Conservation (phyloP, 495 filamentous ascomycete species). For the Lepraria neglecta region DNA sequence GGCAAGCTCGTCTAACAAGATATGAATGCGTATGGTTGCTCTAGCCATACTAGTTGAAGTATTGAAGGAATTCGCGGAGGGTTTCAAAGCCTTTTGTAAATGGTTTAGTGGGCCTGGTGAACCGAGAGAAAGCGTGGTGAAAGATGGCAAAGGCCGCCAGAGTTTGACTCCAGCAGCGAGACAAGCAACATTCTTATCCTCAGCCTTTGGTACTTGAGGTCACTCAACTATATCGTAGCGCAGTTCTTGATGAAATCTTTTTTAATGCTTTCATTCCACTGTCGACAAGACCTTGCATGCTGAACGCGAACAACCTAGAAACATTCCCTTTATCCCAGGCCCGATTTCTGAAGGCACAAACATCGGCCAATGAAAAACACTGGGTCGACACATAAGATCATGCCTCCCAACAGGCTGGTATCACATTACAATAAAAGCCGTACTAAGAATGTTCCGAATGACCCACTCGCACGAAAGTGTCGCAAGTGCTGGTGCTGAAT, state of each 20-base stretch:
- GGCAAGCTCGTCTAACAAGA: too few relatives aligned
- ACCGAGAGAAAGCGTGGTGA: too few relatives aligned
- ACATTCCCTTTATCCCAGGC: constrained; percentile 3
- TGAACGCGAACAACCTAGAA: neutral
- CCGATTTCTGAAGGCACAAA: neutral
- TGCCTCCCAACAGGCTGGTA: constrained; percentile 16
- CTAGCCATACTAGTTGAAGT: too few relatives aligned
- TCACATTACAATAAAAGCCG: constrained; percentile 18
- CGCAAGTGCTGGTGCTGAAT: constrained; percentile 5
- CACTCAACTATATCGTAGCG: neutral
- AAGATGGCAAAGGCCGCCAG: too few relatives aligned
- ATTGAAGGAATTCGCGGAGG: too few relatives aligned
- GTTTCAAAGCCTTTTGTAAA: too few relatives aligned
- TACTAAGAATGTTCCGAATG: constrained; percentile 3
- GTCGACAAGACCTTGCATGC: neutral
- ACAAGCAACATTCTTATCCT: too few relatives aligned
- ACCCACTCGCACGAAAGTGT: constrained; percentile 4
- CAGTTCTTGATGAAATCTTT: neutral
- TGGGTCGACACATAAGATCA: neutral
- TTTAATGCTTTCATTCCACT: constrained; percentile 6
- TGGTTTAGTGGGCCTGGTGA: too few relatives aligned
- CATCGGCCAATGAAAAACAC: neutral
- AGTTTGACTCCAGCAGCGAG: too few relatives aligned
- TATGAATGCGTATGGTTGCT: too few relatives aligned
- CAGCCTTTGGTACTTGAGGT: neutral